phyloP scores from a whole-genome alignment of 2,329 filamentous ascomycete genomes.

The Diaporthe nobilis region DNA sequence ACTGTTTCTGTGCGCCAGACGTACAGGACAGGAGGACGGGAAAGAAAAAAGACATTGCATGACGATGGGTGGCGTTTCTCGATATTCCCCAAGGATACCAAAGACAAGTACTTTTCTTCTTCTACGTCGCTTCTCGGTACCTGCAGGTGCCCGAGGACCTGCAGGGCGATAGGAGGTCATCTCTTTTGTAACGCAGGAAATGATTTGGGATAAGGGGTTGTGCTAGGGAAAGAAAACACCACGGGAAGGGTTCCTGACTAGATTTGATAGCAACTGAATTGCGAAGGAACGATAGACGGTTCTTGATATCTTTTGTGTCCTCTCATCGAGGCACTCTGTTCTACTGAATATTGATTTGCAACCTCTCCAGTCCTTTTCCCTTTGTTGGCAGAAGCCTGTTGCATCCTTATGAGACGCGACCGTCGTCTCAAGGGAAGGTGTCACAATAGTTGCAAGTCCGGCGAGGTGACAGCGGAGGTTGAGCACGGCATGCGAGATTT shows the following conservation, averaged over 20 bases:
- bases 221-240: neutral
- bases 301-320: neutral
- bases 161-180: neutral
- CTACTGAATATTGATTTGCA: neutral
- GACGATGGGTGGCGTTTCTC: conserved; percentile 16
- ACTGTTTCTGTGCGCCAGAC: neutral
- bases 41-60: conserved; percentile 17
- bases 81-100: conserved; percentile 33
- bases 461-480: too few species aligned
- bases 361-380: neutral
- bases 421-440: neutral
- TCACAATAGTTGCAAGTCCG: too few species aligned
- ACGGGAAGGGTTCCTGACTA: neutral
- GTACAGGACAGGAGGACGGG: neutral
- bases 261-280: conserved; percentile 6
- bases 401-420: neutral
- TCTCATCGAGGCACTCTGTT: neutral
- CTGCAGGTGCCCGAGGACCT: too few species aligned
- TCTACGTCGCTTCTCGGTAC: neutral
- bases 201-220: neutral
- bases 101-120: conserved; percentile 20
- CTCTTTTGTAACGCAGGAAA: conserved; percentile 18
- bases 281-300: conserved; percentile 1
- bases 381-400: neutral
- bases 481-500: too few species aligned